Evolutionary conservation across 345 rosid genomes (phyloP).

Genomic region (Bretschneidera sinensis): DNA sequence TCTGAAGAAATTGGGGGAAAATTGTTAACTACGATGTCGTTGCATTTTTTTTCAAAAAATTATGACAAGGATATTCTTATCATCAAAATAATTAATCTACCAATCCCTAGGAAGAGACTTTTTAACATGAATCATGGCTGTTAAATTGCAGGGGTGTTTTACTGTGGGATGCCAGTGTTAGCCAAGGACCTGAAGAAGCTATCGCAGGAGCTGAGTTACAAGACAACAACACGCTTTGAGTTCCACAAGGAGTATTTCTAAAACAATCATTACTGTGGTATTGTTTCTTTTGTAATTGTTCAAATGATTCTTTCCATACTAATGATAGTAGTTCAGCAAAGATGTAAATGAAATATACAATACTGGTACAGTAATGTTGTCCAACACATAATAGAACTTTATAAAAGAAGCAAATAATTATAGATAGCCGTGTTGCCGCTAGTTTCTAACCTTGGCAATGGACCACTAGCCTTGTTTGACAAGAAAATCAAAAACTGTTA

Average conservation of each 20-base stretch:
- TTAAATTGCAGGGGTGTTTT: slow-evolving; percentile 75
- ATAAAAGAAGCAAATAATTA: neutral
- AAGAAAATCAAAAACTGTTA: too few relatives aligned
- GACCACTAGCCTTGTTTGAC: too few relatives aligned
- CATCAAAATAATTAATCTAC: too few relatives aligned
- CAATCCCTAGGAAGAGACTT: neutral
- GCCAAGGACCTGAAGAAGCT: slow-evolving; percentile 84
- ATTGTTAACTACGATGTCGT: neutral
- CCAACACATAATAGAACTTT: neutral
- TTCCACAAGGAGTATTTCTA: slow-evolving; percentile 94
- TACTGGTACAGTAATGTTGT: neutral
- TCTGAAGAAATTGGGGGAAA: neutral
- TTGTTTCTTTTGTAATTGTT: slow-evolving; percentile 22
- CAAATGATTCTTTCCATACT: slow-evolving; percentile 4
- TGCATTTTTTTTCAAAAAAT: too few relatives aligned
- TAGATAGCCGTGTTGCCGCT: neutral
- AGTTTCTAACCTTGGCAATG: too few relatives aligned
- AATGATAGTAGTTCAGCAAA: slow-evolving; percentile 3
- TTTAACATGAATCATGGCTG: neutral
- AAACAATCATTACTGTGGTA: slow-evolving; percentile 11
- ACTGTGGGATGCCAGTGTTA: slow-evolving; percentile 79
- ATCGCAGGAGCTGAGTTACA: slow-evolving; percentile 60
- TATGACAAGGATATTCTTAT: too few relatives aligned
- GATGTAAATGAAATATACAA: slow-evolving; percentile 11
- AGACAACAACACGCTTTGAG: slow-evolving; percentile 74